A percentile compares a stretch with the other conserved stretches of the same genome.
Conservation (phyloP, 2,329 filamentous ascomycete genomes). For the Fusarium marasasianum region DNA sequence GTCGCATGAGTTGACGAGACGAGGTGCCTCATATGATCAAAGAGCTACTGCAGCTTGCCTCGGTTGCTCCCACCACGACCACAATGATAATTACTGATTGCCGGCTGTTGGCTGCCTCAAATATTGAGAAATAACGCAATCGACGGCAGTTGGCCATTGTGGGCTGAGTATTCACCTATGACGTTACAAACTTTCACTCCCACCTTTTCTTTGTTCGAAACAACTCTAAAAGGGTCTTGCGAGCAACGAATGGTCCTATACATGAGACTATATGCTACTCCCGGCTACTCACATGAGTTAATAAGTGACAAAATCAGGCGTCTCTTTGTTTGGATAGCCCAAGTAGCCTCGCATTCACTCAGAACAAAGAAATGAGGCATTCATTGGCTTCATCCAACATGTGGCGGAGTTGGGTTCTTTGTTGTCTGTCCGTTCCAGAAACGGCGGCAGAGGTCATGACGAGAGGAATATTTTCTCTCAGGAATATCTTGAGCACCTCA, state of each 20-base stretch:
- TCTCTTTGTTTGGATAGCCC: slow-evolving; percentile 11
- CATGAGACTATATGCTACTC: neutral
- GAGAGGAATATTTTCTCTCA: neutral
- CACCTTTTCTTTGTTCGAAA: slow-evolving; percentile 32
- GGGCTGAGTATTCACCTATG: neutral
- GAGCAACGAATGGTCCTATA: neutral
- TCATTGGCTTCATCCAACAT: neutral
- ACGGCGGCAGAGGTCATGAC: neutral
- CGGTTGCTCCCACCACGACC: neutral
- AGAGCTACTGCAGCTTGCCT: neutral
- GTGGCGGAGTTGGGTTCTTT: slow-evolving; percentile 26
- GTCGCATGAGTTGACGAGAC: neutral
- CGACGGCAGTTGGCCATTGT: neutral
- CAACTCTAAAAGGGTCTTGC: slow-evolving; percentile 3
- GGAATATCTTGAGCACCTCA: neutral
- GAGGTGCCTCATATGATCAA: neutral
- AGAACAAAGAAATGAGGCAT: slow-evolving; percentile 30
- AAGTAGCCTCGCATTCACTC: neutral
- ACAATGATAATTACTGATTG: neutral
- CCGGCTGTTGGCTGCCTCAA: neutral
- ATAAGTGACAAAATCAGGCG: neutral
- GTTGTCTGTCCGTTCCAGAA: slow-evolving; percentile 11
- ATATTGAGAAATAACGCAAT: neutral
- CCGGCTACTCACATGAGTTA: neutral
- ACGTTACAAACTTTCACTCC: neutral